phyloP scores from a whole-genome alignment of 2,329 filamentous ascomycete species.

The Chaetothyriales sp. region DNA sequence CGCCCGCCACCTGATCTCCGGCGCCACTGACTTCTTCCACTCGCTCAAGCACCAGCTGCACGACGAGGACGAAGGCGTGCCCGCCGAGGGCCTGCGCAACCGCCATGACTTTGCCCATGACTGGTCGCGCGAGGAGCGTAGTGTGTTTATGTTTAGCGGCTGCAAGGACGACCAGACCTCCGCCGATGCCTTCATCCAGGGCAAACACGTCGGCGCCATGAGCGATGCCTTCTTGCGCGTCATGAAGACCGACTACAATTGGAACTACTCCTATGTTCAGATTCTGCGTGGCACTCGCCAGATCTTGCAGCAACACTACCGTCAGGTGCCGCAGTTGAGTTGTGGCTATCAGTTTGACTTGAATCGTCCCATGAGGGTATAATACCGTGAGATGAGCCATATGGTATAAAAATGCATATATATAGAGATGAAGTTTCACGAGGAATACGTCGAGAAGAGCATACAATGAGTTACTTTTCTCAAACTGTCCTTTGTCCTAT shows the following conservation, averaged over 20 bases:
- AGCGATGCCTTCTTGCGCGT: slow-evolving; percentile 16
- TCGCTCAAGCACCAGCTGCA: slow-evolving; percentile 26
- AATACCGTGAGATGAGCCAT: no score
- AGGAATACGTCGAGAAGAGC: no score
- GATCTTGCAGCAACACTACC: slow-evolving; percentile 17
- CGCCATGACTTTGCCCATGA: slow-evolving; percentile 29
- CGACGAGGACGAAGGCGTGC: slow-evolving; percentile 28
- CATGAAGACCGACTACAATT: slow-evolving; percentile 13
- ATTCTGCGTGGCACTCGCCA: slow-evolving; percentile 19
- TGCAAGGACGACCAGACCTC: slow-evolving; percentile 38
- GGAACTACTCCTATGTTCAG: slow-evolving; percentile 16
- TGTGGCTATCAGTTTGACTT: slow-evolving; percentile 17
- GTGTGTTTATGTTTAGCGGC: slow-evolving; percentile 37
- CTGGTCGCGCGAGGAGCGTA: slow-evolving; percentile 31
- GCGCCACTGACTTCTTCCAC: slow-evolving; percentile 39
- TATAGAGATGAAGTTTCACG: not conserved
- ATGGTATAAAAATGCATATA: slow-evolving; percentile 2
- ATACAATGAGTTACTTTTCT: no score
- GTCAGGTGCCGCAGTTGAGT: slow-evolving; percentile 20
- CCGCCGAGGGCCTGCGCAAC: slow-evolving; percentile 28
- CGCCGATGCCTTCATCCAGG: slow-evolving; percentile 34
- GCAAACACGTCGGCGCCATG: slow-evolving; percentile 21
- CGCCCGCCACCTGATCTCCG: slow-evolving; percentile 37
- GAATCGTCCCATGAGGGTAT: slow-evolving; percentile 20
- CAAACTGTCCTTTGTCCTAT: not conserved